Evolutionary conservation across 257 asterid species (phyloP).

Genomic region (Paulownia fortunei): DNA sequence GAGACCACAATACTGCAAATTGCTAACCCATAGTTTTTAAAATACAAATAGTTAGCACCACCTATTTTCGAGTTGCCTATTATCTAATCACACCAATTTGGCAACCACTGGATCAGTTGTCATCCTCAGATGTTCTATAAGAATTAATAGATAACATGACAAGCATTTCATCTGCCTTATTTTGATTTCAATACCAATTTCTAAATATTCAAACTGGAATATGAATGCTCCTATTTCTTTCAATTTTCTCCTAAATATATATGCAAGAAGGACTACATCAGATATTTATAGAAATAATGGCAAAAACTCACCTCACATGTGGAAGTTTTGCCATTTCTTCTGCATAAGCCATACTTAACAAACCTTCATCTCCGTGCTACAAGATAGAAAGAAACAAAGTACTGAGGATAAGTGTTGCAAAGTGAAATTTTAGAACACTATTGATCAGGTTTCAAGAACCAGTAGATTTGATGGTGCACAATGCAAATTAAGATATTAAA

Average conservation of each 20-base stretch:
- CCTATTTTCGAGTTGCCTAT: constrained; percentile 12
- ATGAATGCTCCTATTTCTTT: background rate
- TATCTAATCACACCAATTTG: constrained; percentile 15
- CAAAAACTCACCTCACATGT: constrained; percentile 63
- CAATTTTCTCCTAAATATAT: constrained; percentile 18
- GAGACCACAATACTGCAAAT: constrained; percentile 15
- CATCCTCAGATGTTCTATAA: constrained; percentile 21
- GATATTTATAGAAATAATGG: background rate
- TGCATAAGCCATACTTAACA: constrained; percentile 69
- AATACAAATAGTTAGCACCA: background rate
- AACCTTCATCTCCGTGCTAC: constrained; percentile 97
- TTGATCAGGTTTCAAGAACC: constrained; percentile 23
- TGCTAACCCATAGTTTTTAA: background rate
- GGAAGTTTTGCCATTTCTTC: constrained; percentile 80
- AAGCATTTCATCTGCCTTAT: constrained; percentile 24
- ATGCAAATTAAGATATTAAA: too few species aligned
- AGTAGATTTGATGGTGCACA: constrained; percentile 12
- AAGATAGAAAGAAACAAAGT: constrained; percentile 34
- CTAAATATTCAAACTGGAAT: background rate
- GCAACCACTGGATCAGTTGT: constrained; percentile 21
- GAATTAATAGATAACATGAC: constrained; percentile 22
- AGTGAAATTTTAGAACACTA: constrained; percentile 6
- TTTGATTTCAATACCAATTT: constrained; percentile 12
- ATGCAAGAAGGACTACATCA: background rate
- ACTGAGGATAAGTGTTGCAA: background rate